phyloP scores from a whole-genome alignment of 345 rosid species.

The Nephelium lappaceum region DNA sequence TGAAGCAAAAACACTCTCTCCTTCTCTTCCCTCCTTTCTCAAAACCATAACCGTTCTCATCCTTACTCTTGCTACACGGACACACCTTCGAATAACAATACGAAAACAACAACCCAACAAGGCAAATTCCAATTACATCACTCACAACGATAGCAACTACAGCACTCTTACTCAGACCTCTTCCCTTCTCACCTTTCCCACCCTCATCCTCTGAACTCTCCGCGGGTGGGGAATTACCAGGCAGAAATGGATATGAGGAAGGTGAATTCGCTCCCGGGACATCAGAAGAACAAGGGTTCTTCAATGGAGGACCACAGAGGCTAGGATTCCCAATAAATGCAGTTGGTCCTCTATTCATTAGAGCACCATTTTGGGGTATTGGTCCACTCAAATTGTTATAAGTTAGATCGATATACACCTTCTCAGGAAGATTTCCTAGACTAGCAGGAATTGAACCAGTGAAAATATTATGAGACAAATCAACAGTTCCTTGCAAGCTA shows the following conservation, averaged over 20 bases:
- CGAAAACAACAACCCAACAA: conserved; percentile 80
- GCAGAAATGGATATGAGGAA: conserved; percentile 73
- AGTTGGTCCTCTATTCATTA: conserved; percentile 91
- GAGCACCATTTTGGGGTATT: conserved; percentile 93
- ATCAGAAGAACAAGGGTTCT: conserved; percentile 64
- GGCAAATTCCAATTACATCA: conserved; percentile 85
- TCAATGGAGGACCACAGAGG: conserved; percentile 92
- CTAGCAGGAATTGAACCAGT: conserved; percentile 78
- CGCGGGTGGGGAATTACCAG: conserved; percentile 51
- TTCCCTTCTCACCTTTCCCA: conserved; percentile 45
- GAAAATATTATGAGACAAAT: conserved; percentile 85
- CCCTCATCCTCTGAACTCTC: conserved; percentile 36
- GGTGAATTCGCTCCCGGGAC: conserved; percentile 48
- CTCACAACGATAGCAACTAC: conserved; percentile 71
- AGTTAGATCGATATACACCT: conserved; percentile 91
- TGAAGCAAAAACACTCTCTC: conserved; percentile 70
- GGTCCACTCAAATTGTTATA: conserved; percentile 89
- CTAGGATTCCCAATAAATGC: conserved; percentile 88
- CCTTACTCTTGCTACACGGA: conserved; percentile 38
- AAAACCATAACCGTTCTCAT: conserved; percentile 46
- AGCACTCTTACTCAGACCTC: conserved; percentile 64
- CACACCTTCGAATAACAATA: conserved; percentile 79
- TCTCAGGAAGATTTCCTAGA: conserved; percentile 85
- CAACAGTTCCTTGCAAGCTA: conserved; percentile 90
- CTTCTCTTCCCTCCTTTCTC: conserved; percentile 63